phyloP scores from a whole-genome alignment of 495 filamentous ascomycete genomes.

The Aspergillus wentii region DNA sequence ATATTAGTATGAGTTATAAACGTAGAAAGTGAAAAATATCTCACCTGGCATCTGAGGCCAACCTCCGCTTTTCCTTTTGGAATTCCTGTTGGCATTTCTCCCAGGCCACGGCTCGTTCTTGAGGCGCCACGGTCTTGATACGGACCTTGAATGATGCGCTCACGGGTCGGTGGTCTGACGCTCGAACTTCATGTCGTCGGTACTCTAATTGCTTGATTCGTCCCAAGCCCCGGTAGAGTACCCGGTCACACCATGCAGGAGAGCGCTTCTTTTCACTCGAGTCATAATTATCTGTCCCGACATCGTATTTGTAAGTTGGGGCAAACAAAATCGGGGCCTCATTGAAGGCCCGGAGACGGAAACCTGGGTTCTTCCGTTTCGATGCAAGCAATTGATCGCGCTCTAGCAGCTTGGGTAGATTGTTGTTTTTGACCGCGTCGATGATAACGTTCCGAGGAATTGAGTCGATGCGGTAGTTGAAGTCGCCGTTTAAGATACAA shows the following conservation, averaged over 20 bases:
- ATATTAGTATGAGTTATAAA: conserved; percentile 3
- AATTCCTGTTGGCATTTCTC: conserved; percentile 67
- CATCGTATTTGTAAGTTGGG: conserved; percentile 98
- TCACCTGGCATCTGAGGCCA: conserved; percentile 61
- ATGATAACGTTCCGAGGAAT: conserved; percentile 91
- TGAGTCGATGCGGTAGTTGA: conserved; percentile 98
- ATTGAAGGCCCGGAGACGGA: conserved; percentile 78
- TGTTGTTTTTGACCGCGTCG: conserved; percentile 69
- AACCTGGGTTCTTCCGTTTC: conserved; percentile 78
- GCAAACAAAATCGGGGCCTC: conserved; percentile 86
- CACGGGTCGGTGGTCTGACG: conserved; percentile 91
- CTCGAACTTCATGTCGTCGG: conserved; percentile 77
- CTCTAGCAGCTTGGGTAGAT: conserved; percentile 86
- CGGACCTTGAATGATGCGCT: conserved; percentile 75
- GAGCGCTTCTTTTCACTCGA: conserved; percentile 89
- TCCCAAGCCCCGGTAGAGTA: conserved; percentile 80
- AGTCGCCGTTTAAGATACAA: conserved; percentile 90
- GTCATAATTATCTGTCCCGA: conserved; percentile 91
- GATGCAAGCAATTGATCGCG: conserved; percentile 90
- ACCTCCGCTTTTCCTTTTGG: conserved; percentile 58
- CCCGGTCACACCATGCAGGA: conserved; percentile 95
- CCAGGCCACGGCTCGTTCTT: conserved; percentile 60
- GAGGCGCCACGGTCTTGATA: conserved; percentile 70
- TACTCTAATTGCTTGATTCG: conserved; percentile 86
- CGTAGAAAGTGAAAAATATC: conserved; percentile 5